Base-by-base conservation (phyloP, 306 rosid species). In the Lagenaria siceraria region DNA sequence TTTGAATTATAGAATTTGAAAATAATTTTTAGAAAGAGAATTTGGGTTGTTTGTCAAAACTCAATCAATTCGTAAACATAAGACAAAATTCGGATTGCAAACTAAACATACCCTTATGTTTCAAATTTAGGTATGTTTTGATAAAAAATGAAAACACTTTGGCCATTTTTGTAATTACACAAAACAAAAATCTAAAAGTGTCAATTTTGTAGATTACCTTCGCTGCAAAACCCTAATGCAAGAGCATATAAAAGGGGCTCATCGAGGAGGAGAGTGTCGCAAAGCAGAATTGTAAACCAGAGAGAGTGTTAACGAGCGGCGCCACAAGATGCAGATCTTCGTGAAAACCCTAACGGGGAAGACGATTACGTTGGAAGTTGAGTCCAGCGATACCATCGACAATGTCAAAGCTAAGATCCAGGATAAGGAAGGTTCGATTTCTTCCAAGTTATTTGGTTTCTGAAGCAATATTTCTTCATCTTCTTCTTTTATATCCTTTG, bases 281-380 rank as follows among this genome's bases (percentile, higher is more conserved):
- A 3, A 29, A 10, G 27, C 29, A 4, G 49, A 36, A 10, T 40
- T 68, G 35, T 2, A 18, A 33, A 62, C 48, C 21, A 4, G 73
- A 33, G 73, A 62, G 83, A 25, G 40, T 35, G 53, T 15, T 54
- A 48, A 71, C 55, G 54, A 56, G 46, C 17, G 8, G 25, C 22
- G 13, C 48, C 56, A 19, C 60, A 77, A 79, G 82, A 91, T 93
- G 98, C 98, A 93, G 97, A 93, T 93, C 84, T 93, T 93, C 80
- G 98, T 93, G 88, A 93, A 93, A 87, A 93, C 98, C 86, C 94
- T 93, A 3, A 93, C 98, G 1, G 98, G 98, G 77, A 93, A 93
- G 92, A 93, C 98, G 75, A 93, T 93, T 81, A 93, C 98, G 80
- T 97, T 93, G n/a, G 98, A 93, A 93, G 98, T 93, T 61, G 98